phyloP scores from a whole-genome alignment of 495 filamentous ascomycete species.

The Cladorrhinum samala region DNA sequence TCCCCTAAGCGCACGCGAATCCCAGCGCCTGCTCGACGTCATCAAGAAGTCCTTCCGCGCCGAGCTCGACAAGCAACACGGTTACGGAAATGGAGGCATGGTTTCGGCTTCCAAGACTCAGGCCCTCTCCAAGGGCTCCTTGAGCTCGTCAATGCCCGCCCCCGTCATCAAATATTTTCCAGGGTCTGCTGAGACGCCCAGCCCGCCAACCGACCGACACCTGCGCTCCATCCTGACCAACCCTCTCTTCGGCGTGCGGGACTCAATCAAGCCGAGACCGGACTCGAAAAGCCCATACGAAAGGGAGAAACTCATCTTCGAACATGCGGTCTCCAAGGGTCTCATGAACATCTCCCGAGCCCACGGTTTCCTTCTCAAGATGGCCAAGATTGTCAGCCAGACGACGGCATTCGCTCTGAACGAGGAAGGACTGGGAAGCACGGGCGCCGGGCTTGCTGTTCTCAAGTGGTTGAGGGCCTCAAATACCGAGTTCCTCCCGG shows the following conservation, averaged over 20 bases:
- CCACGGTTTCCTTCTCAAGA: constrained; percentile 32
- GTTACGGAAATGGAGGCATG: too few species aligned
- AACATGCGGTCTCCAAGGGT: constrained; percentile 34
- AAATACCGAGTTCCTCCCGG: constrained; percentile 28
- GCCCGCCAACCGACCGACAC: constrained; percentile 46
- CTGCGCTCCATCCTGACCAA: constrained; percentile 63
- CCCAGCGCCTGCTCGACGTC: constrained; percentile 58
- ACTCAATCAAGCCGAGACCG: not conserved
- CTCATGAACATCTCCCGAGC: constrained; percentile 39
- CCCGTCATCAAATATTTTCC: not conserved
- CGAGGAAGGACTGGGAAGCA: constrained; percentile 27
- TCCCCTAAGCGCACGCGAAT: constrained; percentile 57
- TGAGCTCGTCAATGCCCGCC: constrained; percentile 6
- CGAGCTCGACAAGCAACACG: constrained; percentile 63
- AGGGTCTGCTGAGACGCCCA: not conserved
- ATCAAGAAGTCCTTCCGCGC: constrained; percentile 72
- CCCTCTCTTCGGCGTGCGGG: constrained; percentile 47
- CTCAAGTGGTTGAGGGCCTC: constrained; percentile 48
- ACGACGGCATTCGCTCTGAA: constrained; percentile 18
- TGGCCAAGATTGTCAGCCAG: constrained; percentile 24
- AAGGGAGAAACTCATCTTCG: constrained; percentile 29
- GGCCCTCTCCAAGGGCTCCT: constrained; percentile 10
- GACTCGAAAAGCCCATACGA: not conserved
- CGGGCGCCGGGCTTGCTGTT: constrained; percentile 38
- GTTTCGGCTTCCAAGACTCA: too few species aligned